A percentile compares a stretch with the other conserved stretches of the same genome.
Conservation (phyloP, 2,329 filamentous ascomycete genomes). For the Aplosporella prunicola region DNA sequence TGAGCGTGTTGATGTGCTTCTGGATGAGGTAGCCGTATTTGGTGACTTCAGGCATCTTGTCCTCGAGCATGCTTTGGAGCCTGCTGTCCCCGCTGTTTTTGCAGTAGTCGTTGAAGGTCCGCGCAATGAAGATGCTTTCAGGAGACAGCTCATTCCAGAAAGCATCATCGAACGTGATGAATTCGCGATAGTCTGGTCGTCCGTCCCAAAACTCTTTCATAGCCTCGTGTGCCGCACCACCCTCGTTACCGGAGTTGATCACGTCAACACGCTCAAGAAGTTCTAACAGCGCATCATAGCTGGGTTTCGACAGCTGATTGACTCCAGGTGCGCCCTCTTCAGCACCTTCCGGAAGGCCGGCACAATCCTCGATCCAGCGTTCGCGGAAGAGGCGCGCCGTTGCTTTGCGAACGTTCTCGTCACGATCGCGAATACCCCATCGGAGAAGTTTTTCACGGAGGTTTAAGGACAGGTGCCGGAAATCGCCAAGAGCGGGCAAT, state of each 20-base stretch:
- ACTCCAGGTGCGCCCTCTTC: slow-evolving; percentile 37
- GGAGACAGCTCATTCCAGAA: slow-evolving; percentile 77
- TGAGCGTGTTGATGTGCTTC: slow-evolving; percentile 62
- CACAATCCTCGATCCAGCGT: slow-evolving; percentile 96
- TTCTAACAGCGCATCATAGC: slow-evolving; percentile 75
- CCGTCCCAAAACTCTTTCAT: slow-evolving; percentile 97
- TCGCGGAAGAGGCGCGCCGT: slow-evolving; percentile 84
- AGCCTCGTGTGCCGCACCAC: slow-evolving; percentile 82
- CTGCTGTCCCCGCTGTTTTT: slow-evolving; percentile 63
- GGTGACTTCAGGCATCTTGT: slow-evolving; percentile 91
- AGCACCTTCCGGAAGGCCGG: slow-evolving; percentile 53
- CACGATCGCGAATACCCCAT: slow-evolving; percentile 89
- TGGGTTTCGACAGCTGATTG: slow-evolving; percentile 38
- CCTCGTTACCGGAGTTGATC: slow-evolving; percentile 79
- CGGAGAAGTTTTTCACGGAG: slow-evolving; percentile 93
- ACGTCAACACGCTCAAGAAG: slow-evolving; percentile 90
- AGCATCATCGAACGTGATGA: slow-evolving; percentile 58
- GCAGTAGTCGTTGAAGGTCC: slow-evolving; percentile 93
- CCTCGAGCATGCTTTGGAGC: slow-evolving; percentile 68
- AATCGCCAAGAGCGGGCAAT: slow-evolving; percentile 82
- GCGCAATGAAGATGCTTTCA: slow-evolving; percentile 80
- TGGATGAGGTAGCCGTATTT: slow-evolving; percentile 81
- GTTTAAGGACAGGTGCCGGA: slow-evolving; percentile 81
- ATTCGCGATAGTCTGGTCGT: slow-evolving; percentile 70
- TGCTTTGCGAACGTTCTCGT: slow-evolving; percentile 88